Evolutionary conservation across 768 basidiomycete species (phyloP), one percentile per base, ranked within the genome.

Genomic region (Auriscalpium orientale): DNA sequence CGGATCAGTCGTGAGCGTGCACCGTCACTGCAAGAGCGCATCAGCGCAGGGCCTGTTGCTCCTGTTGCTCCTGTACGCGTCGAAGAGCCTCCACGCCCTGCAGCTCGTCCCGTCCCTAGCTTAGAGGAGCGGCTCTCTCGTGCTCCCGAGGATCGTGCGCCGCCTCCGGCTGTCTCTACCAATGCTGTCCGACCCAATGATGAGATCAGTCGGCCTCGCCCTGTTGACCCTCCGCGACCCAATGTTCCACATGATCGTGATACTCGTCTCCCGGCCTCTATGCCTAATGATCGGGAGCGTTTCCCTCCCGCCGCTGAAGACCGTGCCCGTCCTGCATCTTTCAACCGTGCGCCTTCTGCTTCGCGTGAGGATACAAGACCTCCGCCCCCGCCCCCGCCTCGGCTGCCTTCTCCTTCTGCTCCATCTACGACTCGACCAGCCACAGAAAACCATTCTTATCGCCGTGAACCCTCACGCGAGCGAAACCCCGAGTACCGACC

Each of bases 51-150:
- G 13, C 40, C 40, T 13, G 40, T 18, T 33, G 28, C 59, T 51
- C 40, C 60, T 48, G 20, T 38, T 33, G 35, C 59, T 48, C 46
- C 60, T 46, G 21, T 35, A 15, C 37, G 52, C 53, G 22, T 50
- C 50, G 18, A 45, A 47, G 40, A 16, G 28, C 22, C 54, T 51
- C 34, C 22, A 7, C 36, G 55, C 3, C 48, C 51, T 34, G 16
- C 35, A 16, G 45, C 28, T 16, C 60, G 57, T 2, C 49, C 59
- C 37, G 46, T 53, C 5, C 61, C 62, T 22, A 46, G 56, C 52
- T 46, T 63, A 8, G 67, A 67, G 55, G 66, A 64, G 34, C 67
- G 66, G n/a, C 43, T 62, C 3, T 60, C 62, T 21, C 51, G 58
- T 51, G 45, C 53, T 44, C 35, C 46, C 15, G 68, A 67, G 54